These are phyloP conservation scores for Fusarium buharicum DNA, from an alignment of 2,329 filamentous ascomycete genomes.

Conservation along the genomic window DNA sequence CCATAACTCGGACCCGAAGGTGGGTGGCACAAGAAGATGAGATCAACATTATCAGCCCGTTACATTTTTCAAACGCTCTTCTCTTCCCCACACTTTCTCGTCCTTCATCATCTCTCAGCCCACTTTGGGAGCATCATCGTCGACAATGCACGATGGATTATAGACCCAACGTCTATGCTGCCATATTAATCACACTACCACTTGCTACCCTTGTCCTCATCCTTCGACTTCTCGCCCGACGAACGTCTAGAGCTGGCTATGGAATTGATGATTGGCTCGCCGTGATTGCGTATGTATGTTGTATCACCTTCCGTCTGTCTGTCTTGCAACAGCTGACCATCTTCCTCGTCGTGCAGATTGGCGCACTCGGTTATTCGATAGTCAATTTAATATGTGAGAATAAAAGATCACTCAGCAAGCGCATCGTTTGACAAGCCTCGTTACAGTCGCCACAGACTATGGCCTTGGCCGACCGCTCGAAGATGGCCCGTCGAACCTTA, in stretches of 20 bases:
- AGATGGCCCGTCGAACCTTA: conserved; percentile 18
- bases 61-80: not conserved
- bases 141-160: conserved; percentile 31
- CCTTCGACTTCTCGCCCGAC: conserved; percentile 32
- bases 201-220: conserved; percentile 29
- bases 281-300: conserved; percentile 31
- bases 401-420: not conserved
- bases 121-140: not conserved
- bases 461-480: conserved; percentile 25
- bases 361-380: conserved; percentile 19
- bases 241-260: conserved; percentile 29
- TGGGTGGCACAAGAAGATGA: conserved; percentile 12
- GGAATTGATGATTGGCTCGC: conserved; percentile 37
- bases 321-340: not conserved
- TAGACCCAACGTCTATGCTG: conserved; percentile 26
- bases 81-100: conserved; percentile 2
- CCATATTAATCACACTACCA: conserved; percentile 32
- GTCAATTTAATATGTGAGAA: conserved; percentile 22
- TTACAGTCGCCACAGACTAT: not conserved
- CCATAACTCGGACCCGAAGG: not conserved
- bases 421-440: not conserved
- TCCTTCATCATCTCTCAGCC: not conserved
- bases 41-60: conserved; percentile 6
- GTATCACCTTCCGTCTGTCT: not conserved
- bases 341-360: not conserved